Base-by-base conservation (phyloP, 805 yeast species). In the Myxozyma monticola region DNA sequence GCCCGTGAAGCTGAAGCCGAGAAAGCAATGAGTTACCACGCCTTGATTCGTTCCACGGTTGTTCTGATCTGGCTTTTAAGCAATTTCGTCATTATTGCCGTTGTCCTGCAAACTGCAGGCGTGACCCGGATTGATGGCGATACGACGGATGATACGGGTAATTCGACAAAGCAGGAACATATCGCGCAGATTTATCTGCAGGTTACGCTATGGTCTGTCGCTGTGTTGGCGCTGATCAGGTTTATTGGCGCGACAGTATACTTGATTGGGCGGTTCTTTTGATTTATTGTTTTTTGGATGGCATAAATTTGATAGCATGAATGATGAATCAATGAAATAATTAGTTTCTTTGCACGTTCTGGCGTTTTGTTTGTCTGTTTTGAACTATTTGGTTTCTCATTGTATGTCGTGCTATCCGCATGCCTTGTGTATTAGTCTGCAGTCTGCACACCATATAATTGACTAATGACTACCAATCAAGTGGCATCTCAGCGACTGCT, bases 1-100 rank as follows among this genome's bases (percentile, higher is more conserved):
- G 38, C 24, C 12, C 70, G 72, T 29, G 65, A 63, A 7, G 47
- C 46, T 4, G 68, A 69, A 5, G 70, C 73, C 31, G 71, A 72
- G 15, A 68, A 65, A 18, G 64, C 68, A 6, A 51, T 63, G 31
- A 62, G 93, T 67, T 91, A 93, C 67, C 95, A 93, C 65, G 81
- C 96, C 65, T 96, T 91, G 65, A 85, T 93, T 20, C 82, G 99
- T 71, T 88, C 99, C 1, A 78, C 93, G 59, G 96, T 93, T 45
- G 99, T 93, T n/a, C 77, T 93, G 62, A 71, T 81, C n/a, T 93
- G 99, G 99, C 78, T 93, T 76, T 75, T 90, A 41, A 74, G 85
- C 24, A 93, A 93, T 66, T 71, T 88, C 62, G 71, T 90, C 21
- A 74, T 93, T 60, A 83, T 88, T 38, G 84, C 91, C 90, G 80